These are phyloP conservation scores for Eragrostis nindensis DNA, from an alignment of 176 grass and related monocot species.

Conservation along the genomic window DNA sequence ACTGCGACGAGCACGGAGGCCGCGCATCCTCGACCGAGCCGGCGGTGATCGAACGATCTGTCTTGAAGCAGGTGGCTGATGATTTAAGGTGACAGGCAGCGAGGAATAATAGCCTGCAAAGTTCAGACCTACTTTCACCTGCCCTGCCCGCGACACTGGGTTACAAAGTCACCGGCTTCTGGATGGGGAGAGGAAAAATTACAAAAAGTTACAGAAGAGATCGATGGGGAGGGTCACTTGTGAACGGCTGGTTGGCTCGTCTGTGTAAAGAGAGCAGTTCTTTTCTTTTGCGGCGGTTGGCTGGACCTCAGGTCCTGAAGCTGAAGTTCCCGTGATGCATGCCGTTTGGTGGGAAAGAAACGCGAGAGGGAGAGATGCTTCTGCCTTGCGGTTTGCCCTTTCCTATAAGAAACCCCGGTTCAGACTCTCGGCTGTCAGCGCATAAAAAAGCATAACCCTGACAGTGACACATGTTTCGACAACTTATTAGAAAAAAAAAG, in stretches of 20 bases:
- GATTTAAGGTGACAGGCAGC: slow-evolving; percentile 13
- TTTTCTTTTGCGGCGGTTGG: not conserved
- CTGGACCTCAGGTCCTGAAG: not conserved
- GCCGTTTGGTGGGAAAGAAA: slow-evolving; percentile 28
- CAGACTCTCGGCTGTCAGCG: too few relatives aligned
- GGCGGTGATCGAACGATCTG: not conserved
- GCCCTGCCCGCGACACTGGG: not conserved
- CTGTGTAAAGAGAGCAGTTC: not conserved
- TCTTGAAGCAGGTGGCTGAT: not conserved
- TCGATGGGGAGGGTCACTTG: not conserved
- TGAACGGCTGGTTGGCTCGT: not conserved
- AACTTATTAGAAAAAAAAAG: too few relatives aligned
- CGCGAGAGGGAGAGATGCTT: not conserved
- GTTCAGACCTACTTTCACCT: slow-evolving; percentile 51
- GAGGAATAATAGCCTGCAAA: not conserved
- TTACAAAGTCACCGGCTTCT: too few relatives aligned
- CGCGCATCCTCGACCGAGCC: slow-evolving; percentile 17
- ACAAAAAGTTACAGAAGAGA: not conserved
- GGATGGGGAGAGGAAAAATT: not conserved
- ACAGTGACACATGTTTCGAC: too few relatives aligned
- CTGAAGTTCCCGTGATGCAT: not conserved
- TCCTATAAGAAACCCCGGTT: too few relatives aligned
- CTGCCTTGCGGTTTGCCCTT: too few relatives aligned
- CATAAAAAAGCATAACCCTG: too few relatives aligned
- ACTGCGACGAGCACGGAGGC: slow-evolving; percentile 8